phyloP scores from a whole-genome alignment of 2,329 filamentous ascomycete species.

The Pseudogymnoascus sp. region DNA sequence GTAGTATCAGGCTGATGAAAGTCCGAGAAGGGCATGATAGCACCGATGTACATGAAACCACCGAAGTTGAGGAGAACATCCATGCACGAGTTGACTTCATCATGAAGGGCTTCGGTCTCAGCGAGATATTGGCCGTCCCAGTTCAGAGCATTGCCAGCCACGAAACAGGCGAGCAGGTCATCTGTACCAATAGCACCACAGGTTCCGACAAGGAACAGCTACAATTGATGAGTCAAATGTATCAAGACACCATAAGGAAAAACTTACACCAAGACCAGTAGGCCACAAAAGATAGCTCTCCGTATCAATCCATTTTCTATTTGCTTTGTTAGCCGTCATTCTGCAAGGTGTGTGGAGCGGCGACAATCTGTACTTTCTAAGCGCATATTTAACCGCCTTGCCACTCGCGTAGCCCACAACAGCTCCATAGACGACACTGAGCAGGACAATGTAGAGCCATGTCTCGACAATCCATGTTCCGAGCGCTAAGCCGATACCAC shows the following conservation, averaged over 20 bases:
- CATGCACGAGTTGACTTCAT: conserved; percentile 51
- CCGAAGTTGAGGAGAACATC: conserved; percentile 52
- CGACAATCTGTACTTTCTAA: too few relatives aligned
- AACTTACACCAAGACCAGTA: conserved; percentile 36
- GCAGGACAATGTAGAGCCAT: conserved; percentile 67
- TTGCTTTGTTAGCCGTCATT: too few relatives aligned
- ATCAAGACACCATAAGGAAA: conserved; percentile 11
- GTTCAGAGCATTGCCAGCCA: conserved; percentile 50
- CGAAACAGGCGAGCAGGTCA: conserved; percentile 52
- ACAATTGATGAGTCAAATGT: not conserved
- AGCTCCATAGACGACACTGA: conserved; percentile 68
- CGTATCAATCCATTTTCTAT: conserved; percentile 45
- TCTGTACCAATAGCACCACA: conserved; percentile 50
- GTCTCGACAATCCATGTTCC: conserved; percentile 75
- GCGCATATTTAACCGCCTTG: too few relatives aligned
- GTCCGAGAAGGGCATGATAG: conserved; percentile 45
- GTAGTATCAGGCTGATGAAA: conserved; percentile 44
- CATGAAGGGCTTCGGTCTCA: conserved; percentile 47
- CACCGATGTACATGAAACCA: conserved; percentile 51
- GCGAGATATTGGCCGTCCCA: conserved; percentile 53
- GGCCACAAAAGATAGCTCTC: conserved; percentile 47
- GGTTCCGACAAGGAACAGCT: conserved; percentile 46
- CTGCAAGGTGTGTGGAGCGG: too few relatives aligned
- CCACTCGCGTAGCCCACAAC: conserved; percentile 48
- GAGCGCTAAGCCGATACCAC: too few relatives aligned